Evolutionary conservation across 164 flowering plant species (phyloP), one percentile per base, ranked within the genome.

Genomic region (Taxillus chinensis): DNA sequence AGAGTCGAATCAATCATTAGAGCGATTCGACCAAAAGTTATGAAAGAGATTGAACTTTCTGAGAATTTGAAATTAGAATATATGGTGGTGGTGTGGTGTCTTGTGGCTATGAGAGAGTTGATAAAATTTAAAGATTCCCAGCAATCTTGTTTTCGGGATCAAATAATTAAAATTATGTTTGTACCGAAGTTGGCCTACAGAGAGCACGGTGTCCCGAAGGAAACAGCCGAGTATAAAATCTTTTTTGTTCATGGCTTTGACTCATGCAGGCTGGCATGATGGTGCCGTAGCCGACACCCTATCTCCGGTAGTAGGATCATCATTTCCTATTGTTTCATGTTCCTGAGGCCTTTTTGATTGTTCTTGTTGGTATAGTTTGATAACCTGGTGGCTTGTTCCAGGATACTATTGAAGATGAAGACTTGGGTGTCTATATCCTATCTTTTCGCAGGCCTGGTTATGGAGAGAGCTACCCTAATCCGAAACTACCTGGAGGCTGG

Each of bases 131-230:
- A 64, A 92, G 92, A 14, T 64, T 85, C 58, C 75, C 81, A 11
- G 90, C 92, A 3, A 86, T 84, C 38, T 73, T 76, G 3, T 61
- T 88, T 46, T 84, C 92, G 27, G 84, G 85, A 48, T 76, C 88
- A 5, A 79, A 90, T 62, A 72, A 86, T 57, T 79, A 75, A 75
- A 27, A 27, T 27, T 27, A 27, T 27, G 27, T 27, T 27, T 27
- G 78, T 75, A 64, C 68, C 75, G 60, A 66, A 75, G 58, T 64
- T 75, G 56, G 73, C 78, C 46, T 27, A 75, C 64, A 72, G 66
- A 61, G 75, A 75, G 60, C 60, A 56, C 66, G 78, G 78, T 49
- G 73, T 67, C 38, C 66, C 69, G 9, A 72, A 43, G 58, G 75
- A 72, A 5, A 54, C 15, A 55, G 78, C 78, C 11, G 63, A 72